phyloP scores from a whole-genome alignment of 306 rosid species.

The Chamaecrista fasciculata region DNA sequence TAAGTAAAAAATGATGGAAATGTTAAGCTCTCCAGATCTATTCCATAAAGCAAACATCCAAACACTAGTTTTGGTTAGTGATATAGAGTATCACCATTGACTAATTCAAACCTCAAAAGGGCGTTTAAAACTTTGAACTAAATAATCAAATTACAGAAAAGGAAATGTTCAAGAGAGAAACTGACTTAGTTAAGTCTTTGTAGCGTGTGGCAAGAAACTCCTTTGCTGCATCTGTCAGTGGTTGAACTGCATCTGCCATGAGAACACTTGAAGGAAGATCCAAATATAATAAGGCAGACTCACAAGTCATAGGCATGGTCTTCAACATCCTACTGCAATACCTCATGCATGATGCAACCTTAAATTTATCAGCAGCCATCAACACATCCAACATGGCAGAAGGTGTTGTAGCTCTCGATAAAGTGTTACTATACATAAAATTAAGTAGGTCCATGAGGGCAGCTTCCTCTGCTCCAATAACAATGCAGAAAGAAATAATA shows the following conservation, averaged over 20 bases:
- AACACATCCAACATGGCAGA: constrained; percentile 48
- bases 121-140: background rate
- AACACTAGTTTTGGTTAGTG: background rate
- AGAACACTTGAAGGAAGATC: constrained; percentile 46
- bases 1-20: background rate
- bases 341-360: constrained; percentile 52
- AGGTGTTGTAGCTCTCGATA: constrained; percentile 29
- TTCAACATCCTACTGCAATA: constrained; percentile 42
- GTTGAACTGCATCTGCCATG: constrained; percentile 52
- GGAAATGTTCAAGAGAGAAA: background rate
- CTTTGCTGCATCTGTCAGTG: constrained; percentile 48
- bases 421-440: constrained; percentile 47
- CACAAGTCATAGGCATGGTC: constrained; percentile 43
- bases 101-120: background rate
- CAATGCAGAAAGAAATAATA: background rate
- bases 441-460: constrained; percentile 55
- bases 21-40: background rate
- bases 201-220: constrained; percentile 43
- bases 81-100: background rate
- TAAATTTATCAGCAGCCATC: constrained; percentile 57
- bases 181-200: constrained; percentile 50
- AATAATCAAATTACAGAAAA: background rate
- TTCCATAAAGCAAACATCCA: background rate
- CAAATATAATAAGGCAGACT: constrained; percentile 52
- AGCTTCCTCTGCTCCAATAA: constrained; percentile 52